Conservation (phyloP, 768 basidiomycete species). For the Boletus eberwhitei region DNA sequence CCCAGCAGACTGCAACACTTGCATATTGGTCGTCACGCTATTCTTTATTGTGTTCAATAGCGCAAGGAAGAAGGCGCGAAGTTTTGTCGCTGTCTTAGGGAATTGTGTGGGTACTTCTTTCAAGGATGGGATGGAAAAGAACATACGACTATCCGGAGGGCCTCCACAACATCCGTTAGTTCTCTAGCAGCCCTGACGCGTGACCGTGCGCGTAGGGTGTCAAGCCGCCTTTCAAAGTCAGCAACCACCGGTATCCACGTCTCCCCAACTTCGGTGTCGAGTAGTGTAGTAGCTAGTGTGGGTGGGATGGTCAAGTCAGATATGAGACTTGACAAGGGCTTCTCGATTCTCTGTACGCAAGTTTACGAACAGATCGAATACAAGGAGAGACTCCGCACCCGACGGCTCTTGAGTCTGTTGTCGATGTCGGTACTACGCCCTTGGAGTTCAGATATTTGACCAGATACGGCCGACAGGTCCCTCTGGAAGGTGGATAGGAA, state of each 20-base stretch:
- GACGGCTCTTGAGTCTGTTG: constrained; percentile 74
- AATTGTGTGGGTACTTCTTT: constrained; percentile 1
- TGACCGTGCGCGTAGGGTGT: constrained; percentile 63
- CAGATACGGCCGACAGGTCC: constrained; percentile 91
- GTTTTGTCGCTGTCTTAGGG: constrained; percentile 79
- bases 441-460: constrained; percentile 94
- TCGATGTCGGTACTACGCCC: constrained; percentile 90
- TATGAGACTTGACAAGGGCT: constrained; percentile 77
- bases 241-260: constrained; percentile 80
- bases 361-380: not conserved
- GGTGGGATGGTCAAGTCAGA: constrained; percentile 83
- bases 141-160: constrained; percentile 82
- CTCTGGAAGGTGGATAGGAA: constrained; percentile 95
- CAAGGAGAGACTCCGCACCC: constrained; percentile 47
- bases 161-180: constrained; percentile 79
- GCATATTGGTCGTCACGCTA: constrained; percentile 89
- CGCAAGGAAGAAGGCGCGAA: constrained; percentile 81
- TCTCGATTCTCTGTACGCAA: constrained; percentile 73
- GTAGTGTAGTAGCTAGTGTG: constrained; percentile 63
- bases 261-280: constrained; percentile 84
- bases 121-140: not conserved
- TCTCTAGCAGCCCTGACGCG: constrained; percentile 87
- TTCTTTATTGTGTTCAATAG: constrained; percentile 78
- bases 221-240: constrained; percentile 77
- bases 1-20: constrained; percentile 84